Evolutionary conservation across 805 yeast species (phyloP).

Genomic region (Hanseniaspora pseudoguilliermondii): DNA sequence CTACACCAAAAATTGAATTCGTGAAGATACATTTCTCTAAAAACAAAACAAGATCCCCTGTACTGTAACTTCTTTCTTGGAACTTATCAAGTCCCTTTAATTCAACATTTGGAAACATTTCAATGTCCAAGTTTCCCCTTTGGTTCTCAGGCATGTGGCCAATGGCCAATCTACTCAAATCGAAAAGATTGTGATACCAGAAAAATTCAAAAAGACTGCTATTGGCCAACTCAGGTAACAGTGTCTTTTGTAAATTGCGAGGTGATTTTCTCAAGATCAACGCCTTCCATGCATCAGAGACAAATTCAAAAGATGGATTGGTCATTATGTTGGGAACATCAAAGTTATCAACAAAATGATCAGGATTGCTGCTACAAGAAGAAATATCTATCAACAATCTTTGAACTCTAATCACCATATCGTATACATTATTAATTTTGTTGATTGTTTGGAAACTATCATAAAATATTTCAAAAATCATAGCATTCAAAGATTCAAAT

Average conservation of each 20-base stretch:
- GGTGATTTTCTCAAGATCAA: neutral
- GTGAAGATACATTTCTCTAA: constrained; percentile 62
- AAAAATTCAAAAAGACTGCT: neutral
- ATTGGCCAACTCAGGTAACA: neutral
- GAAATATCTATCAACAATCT: neutral
- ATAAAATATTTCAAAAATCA: neutral
- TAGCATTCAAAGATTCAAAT: neutral
- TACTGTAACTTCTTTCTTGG: constrained; percentile 12
- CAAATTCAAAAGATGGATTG: neutral
- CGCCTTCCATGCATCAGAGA: neutral
- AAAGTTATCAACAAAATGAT: neutral
- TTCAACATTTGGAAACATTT: neutral
- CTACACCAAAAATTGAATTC: constrained; percentile 61
- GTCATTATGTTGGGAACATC: neutral
- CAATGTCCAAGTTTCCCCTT: neutral
- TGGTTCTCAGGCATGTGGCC: neutral
- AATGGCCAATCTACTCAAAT: neutral
- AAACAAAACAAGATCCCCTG: constrained; percentile 28
- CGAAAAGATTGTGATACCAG: neutral
- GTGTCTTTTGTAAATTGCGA: neutral
- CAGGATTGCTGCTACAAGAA: too few relatives aligned
- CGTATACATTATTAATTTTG: neutral
- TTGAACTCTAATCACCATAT: neutral
- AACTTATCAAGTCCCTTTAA: neutral
- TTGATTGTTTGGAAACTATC: constrained; percentile 1